Percentiles rank a stretch among this genome's conserved stretches.
phyloP scores from a whole-genome alignment of 441 rosid species.

The Biscutella auriculata region DNA sequence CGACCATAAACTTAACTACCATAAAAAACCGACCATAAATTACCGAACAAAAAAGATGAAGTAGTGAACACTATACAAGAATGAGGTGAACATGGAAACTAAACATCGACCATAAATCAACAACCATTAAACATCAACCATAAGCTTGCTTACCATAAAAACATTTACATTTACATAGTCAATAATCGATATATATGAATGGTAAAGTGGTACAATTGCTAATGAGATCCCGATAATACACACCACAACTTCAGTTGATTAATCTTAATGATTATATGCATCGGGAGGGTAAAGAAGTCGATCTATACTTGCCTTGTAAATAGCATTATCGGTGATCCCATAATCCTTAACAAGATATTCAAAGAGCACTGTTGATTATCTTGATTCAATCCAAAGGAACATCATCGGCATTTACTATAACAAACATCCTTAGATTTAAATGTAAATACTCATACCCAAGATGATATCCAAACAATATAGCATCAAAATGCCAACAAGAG shows the following conservation, averaged over 20 bases:
- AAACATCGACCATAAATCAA: too few species aligned
- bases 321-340: slow-evolving; percentile 75
- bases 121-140: too few species aligned
- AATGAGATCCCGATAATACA: slow-evolving; percentile 57
- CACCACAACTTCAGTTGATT: background rate
- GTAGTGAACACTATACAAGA: too few species aligned
- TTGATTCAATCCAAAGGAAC: slow-evolving; percentile 28
- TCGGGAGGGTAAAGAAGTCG: background rate
- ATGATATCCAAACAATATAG: slow-evolving; percentile 91
- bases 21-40: too few species aligned
- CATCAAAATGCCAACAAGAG: slow-evolving; percentile 88
- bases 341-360: slow-evolving; percentile 93
- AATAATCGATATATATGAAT: too few species aligned
- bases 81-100: too few species aligned
- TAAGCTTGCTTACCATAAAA: too few species aligned
- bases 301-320: slow-evolving; percentile 59
- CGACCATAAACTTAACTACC: too few species aligned
- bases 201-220: slow-evolving; percentile 93
- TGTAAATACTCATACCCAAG: slow-evolving; percentile 48
- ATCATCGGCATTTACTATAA: background rate
- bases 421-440: background rate
- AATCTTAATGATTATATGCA: background rate
- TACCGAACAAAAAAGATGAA: too few species aligned
- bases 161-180: too few species aligned
- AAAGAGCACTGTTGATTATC: slow-evolving; percentile 91